Conservation (phyloP, 1,284 basidiomycete genomes). For the Trichosporon inkin region DNA sequence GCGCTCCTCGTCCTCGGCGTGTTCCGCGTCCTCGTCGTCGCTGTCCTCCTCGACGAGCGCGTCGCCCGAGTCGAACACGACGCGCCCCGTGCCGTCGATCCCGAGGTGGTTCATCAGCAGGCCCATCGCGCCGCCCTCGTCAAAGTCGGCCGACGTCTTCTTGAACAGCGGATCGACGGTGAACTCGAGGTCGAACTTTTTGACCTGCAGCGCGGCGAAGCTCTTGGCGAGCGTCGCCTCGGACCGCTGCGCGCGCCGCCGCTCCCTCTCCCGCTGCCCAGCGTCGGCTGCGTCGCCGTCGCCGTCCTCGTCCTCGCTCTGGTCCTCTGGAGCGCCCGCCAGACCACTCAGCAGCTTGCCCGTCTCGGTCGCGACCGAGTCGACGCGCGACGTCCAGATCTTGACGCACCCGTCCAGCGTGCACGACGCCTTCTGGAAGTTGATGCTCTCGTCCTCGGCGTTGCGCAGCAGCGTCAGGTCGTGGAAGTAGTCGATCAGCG, state of each 20-base stretch:
- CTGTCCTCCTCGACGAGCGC: constrained; percentile 67
- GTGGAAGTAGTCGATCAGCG: constrained; percentile 98
- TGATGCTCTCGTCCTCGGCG: constrained; percentile 80
- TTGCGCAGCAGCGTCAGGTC: constrained; percentile 97
- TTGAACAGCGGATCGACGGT: constrained; percentile 94
- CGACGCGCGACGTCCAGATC: constrained; percentile 98
- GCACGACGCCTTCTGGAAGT: constrained; percentile 96
- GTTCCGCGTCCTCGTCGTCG: constrained; percentile 64
- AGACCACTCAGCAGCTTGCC: constrained; percentile 92
- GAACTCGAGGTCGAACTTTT: constrained; percentile 93
- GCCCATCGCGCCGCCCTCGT: constrained; percentile 94
- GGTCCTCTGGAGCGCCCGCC: constrained; percentile 55
- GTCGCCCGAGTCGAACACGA: constrained; percentile 96
- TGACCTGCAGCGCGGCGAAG: constrained; percentile 72
- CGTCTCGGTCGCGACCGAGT: constrained; percentile 94
- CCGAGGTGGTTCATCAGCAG: constrained; percentile 90
- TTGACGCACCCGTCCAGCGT: constrained; percentile 99
- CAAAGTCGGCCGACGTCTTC: constrained; percentile 97
- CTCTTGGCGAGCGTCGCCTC: constrained; percentile 82
- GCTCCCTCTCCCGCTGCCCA: background rate
- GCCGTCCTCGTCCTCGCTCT: constrained; percentile 33
- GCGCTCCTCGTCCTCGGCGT: constrained; percentile 37
- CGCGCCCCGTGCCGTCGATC: constrained; percentile 74
- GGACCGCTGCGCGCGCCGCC: constrained; percentile 55
- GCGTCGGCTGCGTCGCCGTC: no score